Conservation (phyloP, 2,329 filamentous ascomycete genomes). For the Chaetomium strumarium region DNA sequence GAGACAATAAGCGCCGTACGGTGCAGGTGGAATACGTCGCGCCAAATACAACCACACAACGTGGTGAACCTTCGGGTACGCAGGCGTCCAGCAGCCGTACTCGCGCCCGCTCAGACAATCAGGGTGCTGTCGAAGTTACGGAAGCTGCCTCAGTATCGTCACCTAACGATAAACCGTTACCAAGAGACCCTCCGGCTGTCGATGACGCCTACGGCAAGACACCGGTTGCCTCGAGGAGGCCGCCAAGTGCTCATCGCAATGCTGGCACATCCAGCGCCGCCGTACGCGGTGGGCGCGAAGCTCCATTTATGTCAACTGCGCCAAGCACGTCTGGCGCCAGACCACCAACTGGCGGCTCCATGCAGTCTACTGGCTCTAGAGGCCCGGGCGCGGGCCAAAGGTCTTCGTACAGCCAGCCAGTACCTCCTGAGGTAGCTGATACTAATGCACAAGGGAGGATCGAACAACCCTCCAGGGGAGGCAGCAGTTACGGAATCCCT, state of each 20-base stretch:
- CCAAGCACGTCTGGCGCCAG: slow-evolving; percentile 45
- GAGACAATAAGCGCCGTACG: slow-evolving; percentile 86
- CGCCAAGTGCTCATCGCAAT: slow-evolving; percentile 44
- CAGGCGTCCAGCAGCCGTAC: slow-evolving; percentile 37
- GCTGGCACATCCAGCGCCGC: slow-evolving; percentile 34
- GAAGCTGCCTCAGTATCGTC: slow-evolving; percentile 26
- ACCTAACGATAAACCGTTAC: slow-evolving; percentile 52
- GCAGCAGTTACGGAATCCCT: slow-evolving; percentile 63
- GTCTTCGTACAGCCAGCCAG: slow-evolving; percentile 81
- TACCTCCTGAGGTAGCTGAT: slow-evolving; percentile 77
- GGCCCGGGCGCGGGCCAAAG: slow-evolving; percentile 48
- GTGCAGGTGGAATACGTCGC: slow-evolving; percentile 98
- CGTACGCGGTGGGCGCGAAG: slow-evolving; percentile 46
- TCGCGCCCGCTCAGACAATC: slow-evolving; percentile 48
- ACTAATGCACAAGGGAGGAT: slow-evolving; percentile 88
- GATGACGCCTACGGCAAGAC: slow-evolving; percentile 39
- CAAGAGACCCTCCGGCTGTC: slow-evolving; percentile 48
- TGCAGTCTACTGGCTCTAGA: slow-evolving; percentile 63
- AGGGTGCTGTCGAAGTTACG: slow-evolving; percentile 44
- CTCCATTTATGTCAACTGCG: slow-evolving; percentile 46
- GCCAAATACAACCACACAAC: slow-evolving; percentile 76
- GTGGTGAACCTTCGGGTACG: slow-evolving; percentile 46
- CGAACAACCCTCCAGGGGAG: slow-evolving; percentile 63
- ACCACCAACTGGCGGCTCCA: slow-evolving; percentile 76
- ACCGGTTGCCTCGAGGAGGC: slow-evolving; percentile 35